These are phyloP conservation scores for Geranium rotundifolium DNA, from an alignment of 345 rosid species.

Conservation along the genomic window DNA sequence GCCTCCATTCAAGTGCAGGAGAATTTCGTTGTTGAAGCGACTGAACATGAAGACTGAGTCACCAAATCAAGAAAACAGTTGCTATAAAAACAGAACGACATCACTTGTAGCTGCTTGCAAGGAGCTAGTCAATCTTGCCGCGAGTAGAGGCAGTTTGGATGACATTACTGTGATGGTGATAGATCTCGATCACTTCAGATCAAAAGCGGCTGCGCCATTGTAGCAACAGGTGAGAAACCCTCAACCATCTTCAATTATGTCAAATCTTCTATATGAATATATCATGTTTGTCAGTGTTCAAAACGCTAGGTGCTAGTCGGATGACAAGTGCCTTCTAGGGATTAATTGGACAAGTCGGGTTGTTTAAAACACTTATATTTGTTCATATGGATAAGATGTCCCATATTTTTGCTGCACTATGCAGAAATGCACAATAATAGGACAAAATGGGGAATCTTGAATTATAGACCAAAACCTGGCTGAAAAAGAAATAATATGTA, in stretches of 20 bases:
- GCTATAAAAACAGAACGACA: constrained; percentile 17
- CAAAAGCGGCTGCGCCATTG: constrained; percentile 5
- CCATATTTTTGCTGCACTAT: neutral
- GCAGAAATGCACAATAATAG: too few relatives aligned
- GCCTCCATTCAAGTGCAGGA: constrained; percentile 46
- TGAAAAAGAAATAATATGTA: too few relatives aligned
- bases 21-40: constrained; percentile 35
- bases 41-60: constrained; percentile 24
- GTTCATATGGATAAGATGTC: neutral
- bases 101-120: constrained; percentile 47
- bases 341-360: too few relatives aligned
- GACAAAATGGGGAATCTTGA: neutral
- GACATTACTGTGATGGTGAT: constrained; percentile 68
- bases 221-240: neutral
- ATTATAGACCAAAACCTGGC: neutral
- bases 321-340: too few relatives aligned
- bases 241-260: constrained; percentile 12
- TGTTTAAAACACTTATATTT: too few relatives aligned
- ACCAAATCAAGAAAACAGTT: constrained; percentile 27
- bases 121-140: constrained; percentile 57
- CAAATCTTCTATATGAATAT: too few relatives aligned
- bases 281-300: neutral
- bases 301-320: too few relatives aligned
- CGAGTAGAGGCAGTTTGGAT: constrained; percentile 58
- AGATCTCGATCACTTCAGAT: constrained; percentile 42